phyloP scores from a whole-genome alignment of 441 rosid species.

The Gossypium trilobum region DNA sequence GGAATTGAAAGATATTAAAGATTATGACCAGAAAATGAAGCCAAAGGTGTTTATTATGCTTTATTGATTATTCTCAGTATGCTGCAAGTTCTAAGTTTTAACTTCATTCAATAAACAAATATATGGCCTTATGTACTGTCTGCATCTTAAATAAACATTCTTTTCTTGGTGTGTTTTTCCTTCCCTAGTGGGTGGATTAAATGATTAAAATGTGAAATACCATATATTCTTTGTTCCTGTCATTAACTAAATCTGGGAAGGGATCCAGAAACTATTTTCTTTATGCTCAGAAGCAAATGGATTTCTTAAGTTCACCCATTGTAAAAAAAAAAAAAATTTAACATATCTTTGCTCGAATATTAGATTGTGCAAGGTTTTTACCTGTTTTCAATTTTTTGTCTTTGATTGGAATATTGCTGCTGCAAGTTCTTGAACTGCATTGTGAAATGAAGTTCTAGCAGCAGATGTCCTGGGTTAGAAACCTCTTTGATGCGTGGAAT shows the following conservation, averaged over 20 bases:
- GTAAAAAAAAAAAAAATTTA: background rate
- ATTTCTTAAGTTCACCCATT: background rate
- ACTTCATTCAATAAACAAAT: background rate
- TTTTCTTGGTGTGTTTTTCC: background rate
- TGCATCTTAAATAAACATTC: background rate
- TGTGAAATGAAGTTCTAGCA: background rate
- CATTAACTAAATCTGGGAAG: background rate
- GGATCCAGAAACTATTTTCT: background rate
- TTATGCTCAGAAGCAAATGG: background rate
- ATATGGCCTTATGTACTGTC: background rate
- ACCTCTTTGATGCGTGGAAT: background rate
- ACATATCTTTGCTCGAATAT: background rate
- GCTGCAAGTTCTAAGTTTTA: constrained; percentile 7
- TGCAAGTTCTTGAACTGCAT: background rate
- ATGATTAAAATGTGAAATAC: background rate
- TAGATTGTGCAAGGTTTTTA: background rate
- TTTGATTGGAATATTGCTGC: background rate
- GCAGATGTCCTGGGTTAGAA: background rate
- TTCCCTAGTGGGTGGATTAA: background rate
- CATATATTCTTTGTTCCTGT: background rate
- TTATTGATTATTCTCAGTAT: constrained; percentile 1
- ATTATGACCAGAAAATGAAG: constrained; percentile 69
- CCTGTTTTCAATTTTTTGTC: background rate
- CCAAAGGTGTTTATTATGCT: constrained; percentile 54
- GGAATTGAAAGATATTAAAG: constrained; percentile 84